A percentile compares a stretch with the other conserved stretches of the same genome.
These are phyloP conservation scores for Metschnikowia matae DNA, from an alignment of 805 yeast species.

Conservation along the genomic window DNA sequence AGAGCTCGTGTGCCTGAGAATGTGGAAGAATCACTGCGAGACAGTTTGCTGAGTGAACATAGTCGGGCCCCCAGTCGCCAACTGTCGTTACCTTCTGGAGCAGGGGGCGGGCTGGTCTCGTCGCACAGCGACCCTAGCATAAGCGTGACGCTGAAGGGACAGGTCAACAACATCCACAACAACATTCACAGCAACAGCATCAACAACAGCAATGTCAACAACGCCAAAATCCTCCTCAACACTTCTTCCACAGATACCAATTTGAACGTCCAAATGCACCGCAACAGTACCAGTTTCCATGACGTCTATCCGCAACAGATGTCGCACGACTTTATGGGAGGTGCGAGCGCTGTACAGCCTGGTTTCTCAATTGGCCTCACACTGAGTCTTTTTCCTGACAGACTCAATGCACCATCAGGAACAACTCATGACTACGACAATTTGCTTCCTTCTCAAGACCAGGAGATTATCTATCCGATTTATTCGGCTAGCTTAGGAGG, in stretches of 20 bases:
- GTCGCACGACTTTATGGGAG: not conserved
- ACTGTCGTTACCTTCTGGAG: not conserved
- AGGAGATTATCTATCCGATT: conserved; percentile 37
- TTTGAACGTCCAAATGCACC: not conserved
- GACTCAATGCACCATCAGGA: not conserved
- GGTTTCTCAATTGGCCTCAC: not conserved
- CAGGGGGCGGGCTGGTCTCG: not conserved
- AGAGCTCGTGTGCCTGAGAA: not conserved
- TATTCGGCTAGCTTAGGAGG: conserved; percentile 20
- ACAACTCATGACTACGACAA: conserved; percentile 32
- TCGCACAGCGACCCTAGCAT: not conserved
- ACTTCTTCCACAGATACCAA: not conserved
- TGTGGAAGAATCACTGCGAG: not conserved
- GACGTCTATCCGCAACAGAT: not conserved
- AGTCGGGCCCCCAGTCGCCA: not conserved
- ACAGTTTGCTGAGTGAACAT: not conserved
- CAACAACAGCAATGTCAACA: no score
- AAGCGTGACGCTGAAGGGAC: not conserved
- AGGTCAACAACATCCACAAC: not conserved
- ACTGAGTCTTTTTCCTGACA: no score
- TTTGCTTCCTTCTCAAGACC: conserved; percentile 25
- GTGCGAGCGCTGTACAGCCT: not conserved
- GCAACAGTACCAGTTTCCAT: not conserved
- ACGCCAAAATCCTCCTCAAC: not conserved
- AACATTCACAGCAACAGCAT: no score